These are phyloP conservation scores for Linaria vulgaris DNA, from an alignment of 257 asterid genomes.

Conservation along the genomic window DNA sequence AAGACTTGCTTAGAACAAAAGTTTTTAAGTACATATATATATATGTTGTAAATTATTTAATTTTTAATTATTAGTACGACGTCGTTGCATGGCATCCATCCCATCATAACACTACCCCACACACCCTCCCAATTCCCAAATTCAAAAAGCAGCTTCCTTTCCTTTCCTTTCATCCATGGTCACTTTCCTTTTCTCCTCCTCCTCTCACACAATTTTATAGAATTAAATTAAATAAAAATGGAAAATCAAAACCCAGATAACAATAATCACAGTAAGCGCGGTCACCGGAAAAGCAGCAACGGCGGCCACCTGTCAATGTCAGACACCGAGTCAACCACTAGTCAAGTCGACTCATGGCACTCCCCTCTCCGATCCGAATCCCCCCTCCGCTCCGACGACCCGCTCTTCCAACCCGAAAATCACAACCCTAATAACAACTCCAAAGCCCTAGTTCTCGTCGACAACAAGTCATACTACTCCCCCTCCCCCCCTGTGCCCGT, in stretches of 20 bases:
- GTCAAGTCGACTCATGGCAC: conserved; percentile 73
- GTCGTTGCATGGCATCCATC: conserved; percentile 20
- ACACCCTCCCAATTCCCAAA: neutral
- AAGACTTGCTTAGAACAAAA: no score
- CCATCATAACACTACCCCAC: conserved; percentile 18
- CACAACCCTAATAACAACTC: conserved; percentile 26
- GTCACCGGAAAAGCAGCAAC: conserved; percentile 42
- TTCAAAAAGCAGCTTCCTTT: neutral
- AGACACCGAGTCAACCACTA: conserved; percentile 75
- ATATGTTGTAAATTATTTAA: no score
- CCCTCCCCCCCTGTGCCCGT: conserved; percentile 59
- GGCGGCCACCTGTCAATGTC: conserved; percentile 77
- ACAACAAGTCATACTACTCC: conserved; percentile 36
- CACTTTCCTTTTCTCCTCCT: neutral
- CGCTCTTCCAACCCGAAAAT: conserved; percentile 32
- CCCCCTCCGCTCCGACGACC: conserved; percentile 69
- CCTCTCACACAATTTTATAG: neutral
- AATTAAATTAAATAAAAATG: conserved; percentile 21
- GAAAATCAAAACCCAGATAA: conserved; percentile 34
- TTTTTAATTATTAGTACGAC: neutral
- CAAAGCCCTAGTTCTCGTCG: conserved; percentile 47
- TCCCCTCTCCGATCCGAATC: conserved; percentile 77
- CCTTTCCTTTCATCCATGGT: neutral
- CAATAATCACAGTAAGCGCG: conserved; percentile 27
- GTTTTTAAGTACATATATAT: no score